A percentile compares a stretch with the other conserved stretches of the same genome.
phyloP scores from a whole-genome alignment of 768 basidiomycete species.

The Kwoniella bestiolae region DNA sequence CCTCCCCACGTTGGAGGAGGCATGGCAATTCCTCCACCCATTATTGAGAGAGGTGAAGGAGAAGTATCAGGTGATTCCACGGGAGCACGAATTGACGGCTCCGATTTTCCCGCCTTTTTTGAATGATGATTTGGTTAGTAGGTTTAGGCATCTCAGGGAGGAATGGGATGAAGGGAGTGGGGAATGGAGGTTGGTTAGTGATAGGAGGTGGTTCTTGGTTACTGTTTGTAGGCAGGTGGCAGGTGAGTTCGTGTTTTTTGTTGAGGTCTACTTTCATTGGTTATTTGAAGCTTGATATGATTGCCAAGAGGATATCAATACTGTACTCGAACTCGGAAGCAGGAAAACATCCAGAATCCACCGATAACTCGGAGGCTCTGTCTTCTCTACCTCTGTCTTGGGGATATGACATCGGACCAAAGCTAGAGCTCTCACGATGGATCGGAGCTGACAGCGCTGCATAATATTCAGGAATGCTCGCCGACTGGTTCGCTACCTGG shows the following conservation, averaged over 20 bases:
- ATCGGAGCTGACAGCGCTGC: too few relatives aligned
- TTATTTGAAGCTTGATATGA: too few relatives aligned
- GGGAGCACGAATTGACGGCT: conserved; percentile 44
- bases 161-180: conserved; percentile 32
- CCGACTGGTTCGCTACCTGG: conserved; percentile 52
- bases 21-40: conserved; percentile 37
- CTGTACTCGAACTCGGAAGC: too few relatives aligned
- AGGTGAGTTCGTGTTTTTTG: too few relatives aligned
- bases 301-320: too few relatives aligned
- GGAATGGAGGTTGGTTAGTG: conserved; percentile 35
- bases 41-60: conserved; percentile 37
- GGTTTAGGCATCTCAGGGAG: conserved; percentile 41
- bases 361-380: too few relatives aligned
- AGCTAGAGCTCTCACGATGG: too few relatives aligned
- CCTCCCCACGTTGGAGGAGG: conserved; percentile 43
- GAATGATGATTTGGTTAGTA: conserved; percentile 36
- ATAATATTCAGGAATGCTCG: conserved; percentile 51
- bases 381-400: too few relatives aligned
- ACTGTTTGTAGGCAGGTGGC: conserved; percentile 52
- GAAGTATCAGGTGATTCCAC: conserved; percentile 26
- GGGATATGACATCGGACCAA: too few relatives aligned
- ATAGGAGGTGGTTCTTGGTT: conserved; percentile 42
- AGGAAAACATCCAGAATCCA: too few relatives aligned
- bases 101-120: conserved; percentile 47
- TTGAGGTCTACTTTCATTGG: too few relatives aligned